phyloP scores from a whole-genome alignment of 495 filamentous ascomycete species.

The Letharia lupina region DNA sequence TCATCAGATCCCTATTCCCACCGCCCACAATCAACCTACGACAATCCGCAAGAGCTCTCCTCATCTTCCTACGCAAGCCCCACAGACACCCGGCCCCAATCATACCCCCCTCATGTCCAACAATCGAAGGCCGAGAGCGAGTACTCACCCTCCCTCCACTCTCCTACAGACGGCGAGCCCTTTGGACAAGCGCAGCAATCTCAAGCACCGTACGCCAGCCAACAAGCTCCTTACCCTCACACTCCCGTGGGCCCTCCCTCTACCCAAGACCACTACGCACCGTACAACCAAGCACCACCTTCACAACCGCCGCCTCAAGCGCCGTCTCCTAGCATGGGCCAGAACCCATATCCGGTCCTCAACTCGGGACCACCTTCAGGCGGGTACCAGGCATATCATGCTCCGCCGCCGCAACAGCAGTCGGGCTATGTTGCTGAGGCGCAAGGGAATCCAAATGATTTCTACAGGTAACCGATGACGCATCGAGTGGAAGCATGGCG shows the following conservation, averaged over 20 bases:
- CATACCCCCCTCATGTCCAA: conserved; percentile 35
- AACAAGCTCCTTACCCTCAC: conserved; percentile 36
- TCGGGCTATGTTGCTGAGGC: conserved; percentile 21
- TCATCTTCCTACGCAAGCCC: conserved; percentile 81
- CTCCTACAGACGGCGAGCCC: conserved; percentile 42
- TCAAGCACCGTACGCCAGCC: conserved; percentile 32
- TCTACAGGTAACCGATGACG: conserved; percentile 22
- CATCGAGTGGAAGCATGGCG: not conserved
- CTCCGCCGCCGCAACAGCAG: conserved; percentile 29
- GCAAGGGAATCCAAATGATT: conserved; percentile 25
- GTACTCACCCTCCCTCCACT: conserved; percentile 54
- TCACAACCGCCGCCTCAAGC: conserved; percentile 40
- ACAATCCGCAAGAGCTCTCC: conserved; percentile 73
- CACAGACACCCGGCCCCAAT: conserved; percentile 45
- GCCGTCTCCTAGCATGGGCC: conserved; percentile 35
- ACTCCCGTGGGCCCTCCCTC: conserved; percentile 29
- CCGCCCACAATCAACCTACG: conserved; percentile 64
- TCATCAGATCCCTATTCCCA: conserved; percentile 37
- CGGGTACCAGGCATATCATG: conserved; percentile 47
- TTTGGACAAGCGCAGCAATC: conserved; percentile 23
- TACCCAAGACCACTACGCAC: conserved; percentile 38
- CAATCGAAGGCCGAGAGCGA: conserved; percentile 34
- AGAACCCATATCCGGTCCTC: conserved; percentile 37
- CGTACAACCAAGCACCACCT: conserved; percentile 42
- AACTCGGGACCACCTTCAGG: conserved; percentile 31